These are phyloP conservation scores for Kodamaea sp. DNA, from an alignment of 1,139 yeast genomes.

Conservation along the genomic window DNA sequence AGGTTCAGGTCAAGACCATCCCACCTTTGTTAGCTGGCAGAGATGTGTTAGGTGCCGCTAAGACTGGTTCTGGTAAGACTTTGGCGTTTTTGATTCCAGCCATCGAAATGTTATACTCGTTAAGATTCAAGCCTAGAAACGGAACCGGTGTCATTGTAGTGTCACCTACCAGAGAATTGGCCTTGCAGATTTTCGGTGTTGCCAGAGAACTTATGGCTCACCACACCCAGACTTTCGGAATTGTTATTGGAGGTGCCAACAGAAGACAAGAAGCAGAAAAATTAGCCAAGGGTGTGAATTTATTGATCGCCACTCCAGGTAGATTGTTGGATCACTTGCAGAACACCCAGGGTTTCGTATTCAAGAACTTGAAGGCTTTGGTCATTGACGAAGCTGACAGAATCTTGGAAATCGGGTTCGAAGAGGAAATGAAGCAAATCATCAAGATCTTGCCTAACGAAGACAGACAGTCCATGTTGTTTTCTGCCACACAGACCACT, in stretches of 20 bases:
- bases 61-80: slow-evolving; percentile 98
- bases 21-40: slow-evolving; percentile 95
- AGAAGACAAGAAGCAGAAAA: slow-evolving; percentile 97
- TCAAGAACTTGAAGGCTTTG: slow-evolving; percentile 90
- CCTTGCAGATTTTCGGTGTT: slow-evolving; percentile 95
- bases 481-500: slow-evolving; percentile 98
- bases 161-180: slow-evolving; percentile 89
- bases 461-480: slow-evolving; percentile 94
- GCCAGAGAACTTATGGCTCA: slow-evolving; percentile 90
- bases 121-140: slow-evolving; percentile 88
- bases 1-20: slow-evolving; percentile 90
- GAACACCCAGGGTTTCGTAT: slow-evolving; percentile 90
- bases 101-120: slow-evolving; percentile 82
- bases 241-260: slow-evolving; percentile 98
- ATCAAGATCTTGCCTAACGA: slow-evolving; percentile 91
- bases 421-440: slow-evolving; percentile 97
- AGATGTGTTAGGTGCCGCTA: slow-evolving; percentile 96
- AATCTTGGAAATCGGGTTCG: slow-evolving; percentile 94
- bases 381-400: slow-evolving; percentile 97
- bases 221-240: slow-evolving; percentile 93
- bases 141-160: slow-evolving; percentile 89
- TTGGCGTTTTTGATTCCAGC: slow-evolving; percentile 95
- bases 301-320: slow-evolving; percentile 96
- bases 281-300: slow-evolving; percentile 87
- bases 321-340: slow-evolving; percentile 94